These are phyloP conservation scores for Malania oleifera DNA, from an alignment of 164 flowering plant species.

Conservation along the genomic window DNA sequence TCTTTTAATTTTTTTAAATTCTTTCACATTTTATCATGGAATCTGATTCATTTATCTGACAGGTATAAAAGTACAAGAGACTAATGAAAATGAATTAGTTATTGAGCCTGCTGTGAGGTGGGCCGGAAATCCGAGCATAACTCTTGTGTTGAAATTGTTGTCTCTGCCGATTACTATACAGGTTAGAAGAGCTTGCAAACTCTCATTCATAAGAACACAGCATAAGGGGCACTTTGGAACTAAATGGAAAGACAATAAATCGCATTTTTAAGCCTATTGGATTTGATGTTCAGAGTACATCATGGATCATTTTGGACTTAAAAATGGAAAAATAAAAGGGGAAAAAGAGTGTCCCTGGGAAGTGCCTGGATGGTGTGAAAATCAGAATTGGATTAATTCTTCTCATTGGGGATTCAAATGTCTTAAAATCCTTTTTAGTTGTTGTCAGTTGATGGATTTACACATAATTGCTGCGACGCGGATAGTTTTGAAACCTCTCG, in stretches of 20 bases:
- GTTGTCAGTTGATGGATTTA: conserved; percentile 6
- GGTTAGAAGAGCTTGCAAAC: too few species aligned
- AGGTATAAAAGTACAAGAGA: conserved; percentile 7
- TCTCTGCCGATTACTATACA: conserved; percentile 50
- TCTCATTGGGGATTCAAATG: neutral
- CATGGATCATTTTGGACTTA: too few species aligned
- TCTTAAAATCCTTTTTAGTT: neutral
- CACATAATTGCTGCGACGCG: conserved; percentile 5
- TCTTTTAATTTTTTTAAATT: neutral
- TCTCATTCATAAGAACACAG: too few species aligned
- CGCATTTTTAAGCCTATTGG: too few species aligned
- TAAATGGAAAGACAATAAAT: too few species aligned
- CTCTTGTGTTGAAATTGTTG: conserved; percentile 43
- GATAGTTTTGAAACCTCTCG: conserved; percentile 1
- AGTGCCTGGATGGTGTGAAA: too few species aligned
- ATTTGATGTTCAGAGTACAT: too few species aligned
- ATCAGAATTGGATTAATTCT: neutral
- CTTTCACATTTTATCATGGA: neutral
- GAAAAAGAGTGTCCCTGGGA: too few species aligned
- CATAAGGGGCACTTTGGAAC: too few species aligned
- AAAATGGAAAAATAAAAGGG: too few species aligned
- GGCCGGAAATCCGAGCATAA: conserved; percentile 84
- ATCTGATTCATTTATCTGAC: neutral
- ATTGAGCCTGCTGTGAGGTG: conserved; percentile 43
- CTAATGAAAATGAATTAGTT: neutral